Conservation (phyloP, 805 yeast species). For the Pichia cephalocereana region DNA sequence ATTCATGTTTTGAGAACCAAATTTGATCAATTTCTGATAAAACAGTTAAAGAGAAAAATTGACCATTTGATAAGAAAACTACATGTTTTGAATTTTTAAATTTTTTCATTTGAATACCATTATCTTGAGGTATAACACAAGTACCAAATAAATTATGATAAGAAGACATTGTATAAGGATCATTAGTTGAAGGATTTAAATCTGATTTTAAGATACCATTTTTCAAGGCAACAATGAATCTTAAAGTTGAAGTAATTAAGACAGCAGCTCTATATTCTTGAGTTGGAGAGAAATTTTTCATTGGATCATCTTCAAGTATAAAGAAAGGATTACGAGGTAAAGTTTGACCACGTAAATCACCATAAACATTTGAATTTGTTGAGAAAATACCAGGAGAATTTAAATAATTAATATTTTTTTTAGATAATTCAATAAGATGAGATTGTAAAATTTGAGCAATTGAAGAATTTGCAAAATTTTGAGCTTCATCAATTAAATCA, state of each 20-base stretch:
- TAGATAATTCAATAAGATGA: conserved; percentile 41
- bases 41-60: conserved; percentile 42
- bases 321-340: conserved; percentile 74
- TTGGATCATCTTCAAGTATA: conserved; percentile 67
- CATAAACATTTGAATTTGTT: conserved; percentile 51
- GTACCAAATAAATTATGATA: conserved; percentile 62
- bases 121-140: conserved; percentile 43
- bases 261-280: conserved; percentile 65
- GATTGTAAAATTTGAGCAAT: conserved; percentile 40
- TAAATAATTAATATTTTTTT: conserved; percentile 40
- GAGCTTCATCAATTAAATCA: conserved; percentile 34
- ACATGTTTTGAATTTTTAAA: conserved; percentile 37
- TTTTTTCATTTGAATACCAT: conserved; percentile 32
- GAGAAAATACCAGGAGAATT: conserved; percentile 38
- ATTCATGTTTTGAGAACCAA: conserved; percentile 47
- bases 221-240: conserved; percentile 55
- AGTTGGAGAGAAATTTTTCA: conserved; percentile 44
- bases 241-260: conserved; percentile 53
- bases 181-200: conserved; percentile 38
- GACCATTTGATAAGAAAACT: conserved; percentile 40
- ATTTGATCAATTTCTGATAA: conserved; percentile 33
- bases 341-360: conserved; percentile 55
- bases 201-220: conserved; percentile 49
- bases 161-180: conserved; percentile 58
- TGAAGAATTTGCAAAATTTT: conserved; percentile 35